Evolutionary conservation across 495 filamentous ascomycete genomes (phyloP), one percentile per base, ranked within the genome.

Genomic region (Chlorociboria aeruginascens): DNA sequence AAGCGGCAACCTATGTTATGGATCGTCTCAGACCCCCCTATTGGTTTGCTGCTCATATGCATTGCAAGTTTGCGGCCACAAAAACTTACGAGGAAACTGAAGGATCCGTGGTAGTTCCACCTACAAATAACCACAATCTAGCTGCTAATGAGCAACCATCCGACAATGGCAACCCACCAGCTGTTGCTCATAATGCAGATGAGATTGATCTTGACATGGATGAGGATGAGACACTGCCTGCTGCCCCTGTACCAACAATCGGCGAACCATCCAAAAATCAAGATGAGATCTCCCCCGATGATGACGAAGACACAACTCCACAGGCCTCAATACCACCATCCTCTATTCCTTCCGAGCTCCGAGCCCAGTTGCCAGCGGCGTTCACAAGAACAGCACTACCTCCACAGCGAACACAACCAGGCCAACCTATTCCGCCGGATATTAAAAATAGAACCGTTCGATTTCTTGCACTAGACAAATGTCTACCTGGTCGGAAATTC

Each of bases 21-120:
- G 79, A 92, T 58, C 73, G 86, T 29, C 66, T 97, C 33, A 72
- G 85, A 31, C 92, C 92, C 3, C 66, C 73, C 0, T 85, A 87
- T 59, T 98, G 92, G 92, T 95, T 97, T 63, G 85, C 89, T 8
- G 92, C 89, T 1, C 92, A 98, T 63, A 51, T 96, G 60, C 92
- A 98, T 63, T 79, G 82, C 61, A 89, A 87, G 57, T 97, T 82
- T 56, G 61, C 81, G 2, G 90, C 89, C 8, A 58, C 80, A 2
- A 77, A 92, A 49, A 63, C 72, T 0, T 85, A 92, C 61, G 68
- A 71, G 13, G 63, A 69, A 1, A 43, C 16, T 25, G 11, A 31
- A 12, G 17, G n/a, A 46, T 6, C 44, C 11, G 25, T 20, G 11
- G 36, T 35, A 17, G 31, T 30, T 16, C 8, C 32, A 1, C 11